These are phyloP conservation scores for Talaromyces sp. DNA, from an alignment of 2,329 filamentous ascomycete genomes.

Conservation along the genomic window DNA sequence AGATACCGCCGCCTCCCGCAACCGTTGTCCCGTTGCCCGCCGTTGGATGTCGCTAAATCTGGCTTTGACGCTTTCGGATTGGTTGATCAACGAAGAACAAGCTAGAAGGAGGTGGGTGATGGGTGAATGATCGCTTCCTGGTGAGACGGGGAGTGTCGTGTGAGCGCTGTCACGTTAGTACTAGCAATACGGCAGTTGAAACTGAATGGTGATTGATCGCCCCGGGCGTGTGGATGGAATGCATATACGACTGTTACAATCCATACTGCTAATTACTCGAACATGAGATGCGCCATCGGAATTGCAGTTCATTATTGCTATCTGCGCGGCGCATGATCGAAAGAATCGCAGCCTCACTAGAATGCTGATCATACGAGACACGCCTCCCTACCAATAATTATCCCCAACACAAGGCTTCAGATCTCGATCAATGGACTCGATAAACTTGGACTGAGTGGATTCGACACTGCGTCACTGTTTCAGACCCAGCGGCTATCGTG, in stretches of 20 bases:
- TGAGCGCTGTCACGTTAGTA: neutral
- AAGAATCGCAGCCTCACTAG: neutral
- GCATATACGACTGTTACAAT: neutral
- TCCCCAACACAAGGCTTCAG: neutral
- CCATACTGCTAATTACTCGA: neutral
- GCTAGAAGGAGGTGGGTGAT: neutral
- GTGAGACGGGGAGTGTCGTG: neutral
- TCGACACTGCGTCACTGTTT: neutral
- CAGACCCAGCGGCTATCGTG: neutral
- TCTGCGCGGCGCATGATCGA: neutral
- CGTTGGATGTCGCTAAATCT: neutral
- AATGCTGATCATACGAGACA: neutral
- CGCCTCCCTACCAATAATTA: no score
- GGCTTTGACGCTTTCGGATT: neutral
- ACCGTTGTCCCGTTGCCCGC: neutral
- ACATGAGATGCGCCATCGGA: neutral
- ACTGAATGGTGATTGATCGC: neutral
- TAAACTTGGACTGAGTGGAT: neutral
- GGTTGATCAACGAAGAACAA: neutral
- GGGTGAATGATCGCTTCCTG: neutral
- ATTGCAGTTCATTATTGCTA: neutral
- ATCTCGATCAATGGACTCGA: neutral
- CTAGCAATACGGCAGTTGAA: neutral
- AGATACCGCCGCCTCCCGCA: neutral
- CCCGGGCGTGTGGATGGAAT: neutral